These are phyloP conservation scores for Linum usitatissimum DNA, from an alignment of 345 rosid genomes.

Conservation along the genomic window DNA sequence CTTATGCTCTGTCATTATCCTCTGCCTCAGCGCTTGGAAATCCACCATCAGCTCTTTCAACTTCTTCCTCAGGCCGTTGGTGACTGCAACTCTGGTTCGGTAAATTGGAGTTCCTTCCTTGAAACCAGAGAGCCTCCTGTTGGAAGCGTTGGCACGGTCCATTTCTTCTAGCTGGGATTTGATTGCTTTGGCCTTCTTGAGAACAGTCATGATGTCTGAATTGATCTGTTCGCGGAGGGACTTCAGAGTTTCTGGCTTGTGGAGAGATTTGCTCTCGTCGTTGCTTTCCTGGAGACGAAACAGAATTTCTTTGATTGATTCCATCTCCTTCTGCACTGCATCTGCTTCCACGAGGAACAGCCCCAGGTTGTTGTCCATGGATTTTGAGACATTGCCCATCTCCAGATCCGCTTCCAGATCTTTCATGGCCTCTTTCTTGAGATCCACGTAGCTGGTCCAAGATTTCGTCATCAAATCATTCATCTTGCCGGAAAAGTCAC, in stretches of 20 bases:
- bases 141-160: conserved; percentile 71
- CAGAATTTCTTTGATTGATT: conserved; percentile 49
- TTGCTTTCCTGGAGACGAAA: conserved; percentile 49
- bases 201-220: conserved; percentile 51
- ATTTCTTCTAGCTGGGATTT: conserved; percentile 66
- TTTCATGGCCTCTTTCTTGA: conserved; percentile 84
- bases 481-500: conserved; percentile 55
- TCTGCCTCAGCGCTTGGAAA: conserved; percentile 80
- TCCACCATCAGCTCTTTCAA: conserved; percentile 91
- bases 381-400: conserved; percentile 36
- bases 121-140: conserved; percentile 65
- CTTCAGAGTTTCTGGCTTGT: conserved; percentile 63
- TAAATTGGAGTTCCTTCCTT: conserved; percentile 72
- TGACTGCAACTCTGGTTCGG: conserved; percentile 68
- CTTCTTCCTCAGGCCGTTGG: conserved; percentile 71
- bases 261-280: conserved; percentile 75
- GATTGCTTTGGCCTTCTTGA: conserved; percentile 50
- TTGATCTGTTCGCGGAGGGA: conserved; percentile 58
- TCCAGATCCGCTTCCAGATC: conserved; percentile 70
- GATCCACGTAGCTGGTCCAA: conserved; percentile 78
- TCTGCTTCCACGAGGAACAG: conserved; percentile 87
- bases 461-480: conserved; percentile 97
- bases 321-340: conserved; percentile 75
- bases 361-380: conserved; percentile 57
- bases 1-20: conserved; percentile 81